Base-by-base conservation (phyloP, 176 grass and related monocot species). In the Otatea glauca region DNA sequence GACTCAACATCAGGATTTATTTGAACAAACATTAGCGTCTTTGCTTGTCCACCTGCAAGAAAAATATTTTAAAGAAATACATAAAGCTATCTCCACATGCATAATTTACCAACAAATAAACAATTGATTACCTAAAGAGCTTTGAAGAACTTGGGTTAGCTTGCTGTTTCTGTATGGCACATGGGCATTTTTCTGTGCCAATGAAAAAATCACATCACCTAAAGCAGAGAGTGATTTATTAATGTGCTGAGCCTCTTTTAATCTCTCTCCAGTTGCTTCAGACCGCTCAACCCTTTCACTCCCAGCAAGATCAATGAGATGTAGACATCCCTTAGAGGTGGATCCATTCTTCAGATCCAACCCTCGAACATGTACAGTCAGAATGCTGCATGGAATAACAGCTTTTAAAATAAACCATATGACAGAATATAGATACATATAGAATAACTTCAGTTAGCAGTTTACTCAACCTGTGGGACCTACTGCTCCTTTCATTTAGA, bases 21-120 rank as follows among this genome's bases (percentile, higher is more conserved):
- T 82, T 98, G 95, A 59, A 98, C 95, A 90, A 98, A 93, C 95
- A 98, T 98, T 67, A 98, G 79, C 34, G 95, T 98, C 82, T 98
- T 98, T 29, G 95, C 92, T 60, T 98, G 95, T 75, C 95, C 95
- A 78, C 95, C 95, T 98, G 42, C 21, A 69, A 88, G 6, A 66
- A 81, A 53, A 88, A 86, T 72, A 86, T 72, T 44, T 62, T 45
- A 76, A 25, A 43, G 34, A 81, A 81, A 82, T 53, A 59, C 18
- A 61, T 37, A 75, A 17, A 81, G 20, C 5, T 60, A 86, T 9
- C 53, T 76, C 15, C 20, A 37, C 16, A 61, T 21, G 35, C 70
- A 79, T 67, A 58, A 68, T 78, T 79, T 72, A 78, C 15, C 75
- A 61, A 47, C 37, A 77, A 29, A 23, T 71, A 82, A 76, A 56